phyloP scores from a whole-genome alignment of 441 rosid species.

The Capsella rubella region DNA sequence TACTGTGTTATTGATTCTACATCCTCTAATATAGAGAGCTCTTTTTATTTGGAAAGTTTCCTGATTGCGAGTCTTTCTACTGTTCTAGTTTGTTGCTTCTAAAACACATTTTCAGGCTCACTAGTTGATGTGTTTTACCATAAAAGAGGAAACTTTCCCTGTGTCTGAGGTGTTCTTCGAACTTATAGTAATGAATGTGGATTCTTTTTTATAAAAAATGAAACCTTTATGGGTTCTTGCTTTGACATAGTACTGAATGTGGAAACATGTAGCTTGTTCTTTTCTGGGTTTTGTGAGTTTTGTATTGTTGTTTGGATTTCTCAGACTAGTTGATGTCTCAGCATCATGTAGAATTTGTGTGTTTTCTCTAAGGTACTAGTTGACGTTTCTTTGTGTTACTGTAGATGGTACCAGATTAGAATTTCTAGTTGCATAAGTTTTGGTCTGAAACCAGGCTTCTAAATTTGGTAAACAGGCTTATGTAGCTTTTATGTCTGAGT shows the following conservation, averaged over 20 bases:
- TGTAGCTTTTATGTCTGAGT: neutral
- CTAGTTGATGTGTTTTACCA: neutral
- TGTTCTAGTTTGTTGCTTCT: neutral
- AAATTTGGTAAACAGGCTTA: neutral
- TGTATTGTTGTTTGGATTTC: neutral
- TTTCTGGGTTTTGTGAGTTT: neutral
- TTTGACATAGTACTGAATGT: neutral
- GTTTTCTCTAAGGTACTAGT: neutral
- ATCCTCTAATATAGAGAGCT: neutral
- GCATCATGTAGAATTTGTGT: neutral
- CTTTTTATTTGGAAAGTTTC: neutral
- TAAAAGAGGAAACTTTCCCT: neutral
- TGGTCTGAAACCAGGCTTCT: neutral
- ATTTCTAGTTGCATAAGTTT: neutral
- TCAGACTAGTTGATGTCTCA: neutral
- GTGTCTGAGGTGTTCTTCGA: neutral
- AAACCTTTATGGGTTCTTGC: neutral
- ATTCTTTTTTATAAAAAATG: neutral
- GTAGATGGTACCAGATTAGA: neutral
- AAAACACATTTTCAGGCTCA: neutral
- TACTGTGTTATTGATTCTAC: neutral
- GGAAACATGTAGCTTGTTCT: neutral
- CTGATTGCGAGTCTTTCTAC: neutral
- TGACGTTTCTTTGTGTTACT: neutral
- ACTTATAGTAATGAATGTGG: neutral